These are phyloP conservation scores for Blastocrithidia nonstop DNA, from an alignment of 208 protist species.

Conservation along the genomic window DNA sequence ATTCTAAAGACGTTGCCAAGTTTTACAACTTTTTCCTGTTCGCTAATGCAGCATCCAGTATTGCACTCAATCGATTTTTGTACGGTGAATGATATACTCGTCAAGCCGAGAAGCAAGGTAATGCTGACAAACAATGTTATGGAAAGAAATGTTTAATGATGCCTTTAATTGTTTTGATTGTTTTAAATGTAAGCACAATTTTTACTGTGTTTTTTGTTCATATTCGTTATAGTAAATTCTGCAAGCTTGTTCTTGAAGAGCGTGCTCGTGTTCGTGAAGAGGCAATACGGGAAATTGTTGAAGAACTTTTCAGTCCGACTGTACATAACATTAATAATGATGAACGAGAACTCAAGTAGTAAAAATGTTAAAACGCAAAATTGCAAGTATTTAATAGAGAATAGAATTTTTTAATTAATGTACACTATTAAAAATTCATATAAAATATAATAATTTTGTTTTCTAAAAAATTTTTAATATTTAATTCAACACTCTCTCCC, in stretches of 20 bases:
- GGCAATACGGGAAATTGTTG: too few relatives aligned
- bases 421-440: too few relatives aligned
- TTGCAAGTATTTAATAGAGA: too few relatives aligned
- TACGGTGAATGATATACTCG: slow-evolving; percentile 48
- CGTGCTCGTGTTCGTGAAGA: too few relatives aligned
- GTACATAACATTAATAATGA: too few relatives aligned
- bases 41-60: slow-evolving; percentile 10
- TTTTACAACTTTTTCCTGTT: slow-evolving; percentile 47
- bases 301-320: too few relatives aligned
- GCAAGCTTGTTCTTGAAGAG: slow-evolving; percentile 11
- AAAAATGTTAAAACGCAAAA: too few relatives aligned
- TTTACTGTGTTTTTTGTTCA: slow-evolving; percentile 19
- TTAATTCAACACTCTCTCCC: too few relatives aligned
- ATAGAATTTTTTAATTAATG: too few relatives aligned
- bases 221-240: slow-evolving; percentile 18
- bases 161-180: slow-evolving; percentile 31
- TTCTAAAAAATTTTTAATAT: too few relatives aligned
- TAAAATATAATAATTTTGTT: too few relatives aligned
- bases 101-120: slow-evolving; percentile 21
- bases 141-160: slow-evolving; percentile 20
- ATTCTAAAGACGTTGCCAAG: slow-evolving; percentile 47
- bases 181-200: slow-evolving; percentile 15
- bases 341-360: too few relatives aligned
- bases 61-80: slow-evolving; percentile 46
- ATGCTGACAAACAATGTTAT: slow-evolving; percentile 10